Conservation (phyloP, 2,329 filamentous ascomycete species). For the Ophiobolus disseminans region DNA sequence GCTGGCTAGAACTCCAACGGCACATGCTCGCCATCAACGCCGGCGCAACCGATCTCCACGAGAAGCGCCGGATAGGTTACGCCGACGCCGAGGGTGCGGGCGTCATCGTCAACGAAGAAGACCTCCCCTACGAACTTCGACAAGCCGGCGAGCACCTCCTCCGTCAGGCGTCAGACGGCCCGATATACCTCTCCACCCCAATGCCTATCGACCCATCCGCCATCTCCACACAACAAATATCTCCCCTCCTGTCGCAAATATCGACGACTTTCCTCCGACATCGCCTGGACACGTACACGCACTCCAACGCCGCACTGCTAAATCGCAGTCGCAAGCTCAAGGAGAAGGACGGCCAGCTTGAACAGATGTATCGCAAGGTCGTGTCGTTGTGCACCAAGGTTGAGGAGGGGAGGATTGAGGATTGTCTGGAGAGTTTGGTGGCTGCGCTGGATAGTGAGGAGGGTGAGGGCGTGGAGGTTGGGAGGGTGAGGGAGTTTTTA, state of each 20-base stretch:
- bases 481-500: slow-evolving; percentile 78
- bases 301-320: slow-evolving; percentile 71
- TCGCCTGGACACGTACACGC: slow-evolving; percentile 72
- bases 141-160: slow-evolving; percentile 39
- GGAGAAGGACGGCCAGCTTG: slow-evolving; percentile 80
- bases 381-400: slow-evolving; percentile 86
- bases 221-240: slow-evolving; percentile 39
- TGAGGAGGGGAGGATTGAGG: slow-evolving; percentile 79
- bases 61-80: slow-evolving; percentile 53
- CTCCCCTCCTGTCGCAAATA: slow-evolving; percentile 48
- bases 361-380: slow-evolving; percentile 86
- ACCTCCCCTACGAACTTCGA: slow-evolving; percentile 37
- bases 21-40: slow-evolving; percentile 56
- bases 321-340: slow-evolving; percentile 74
- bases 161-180: slow-evolving; percentile 38
- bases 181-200: slow-evolving; percentile 36
- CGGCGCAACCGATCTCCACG: slow-evolving; percentile 52
- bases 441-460: slow-evolving; percentile 87
- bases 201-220: slow-evolving; percentile 29
- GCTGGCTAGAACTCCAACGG: slow-evolving; percentile 75
- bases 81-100: slow-evolving; percentile 52
- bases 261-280: slow-evolving; percentile 61
- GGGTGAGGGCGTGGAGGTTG: slow-evolving; percentile 73
- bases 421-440: slow-evolving; percentile 77
- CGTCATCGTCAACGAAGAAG: slow-evolving; percentile 33